phyloP scores from a whole-genome alignment of 805 yeast species.

The Nematodospora valgi region DNA sequence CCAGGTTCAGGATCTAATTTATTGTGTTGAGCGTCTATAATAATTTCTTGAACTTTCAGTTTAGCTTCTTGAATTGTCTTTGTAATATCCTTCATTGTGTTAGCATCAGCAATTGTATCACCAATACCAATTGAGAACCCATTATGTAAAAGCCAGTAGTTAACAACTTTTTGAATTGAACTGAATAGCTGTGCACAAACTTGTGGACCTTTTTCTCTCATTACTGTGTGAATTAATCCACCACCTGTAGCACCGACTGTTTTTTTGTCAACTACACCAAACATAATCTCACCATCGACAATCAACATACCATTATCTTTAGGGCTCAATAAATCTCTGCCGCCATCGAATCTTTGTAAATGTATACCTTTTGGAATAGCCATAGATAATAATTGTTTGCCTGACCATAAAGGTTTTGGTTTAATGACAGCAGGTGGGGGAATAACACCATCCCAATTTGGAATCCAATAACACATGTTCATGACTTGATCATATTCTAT shows the following conservation, averaged over 20 bases:
- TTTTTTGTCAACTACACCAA: slow-evolving; percentile 97
- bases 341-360: slow-evolving; percentile 89
- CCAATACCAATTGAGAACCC: slow-evolving; percentile 99
- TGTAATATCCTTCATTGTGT: slow-evolving; percentile 90
- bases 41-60: slow-evolving; percentile 89
- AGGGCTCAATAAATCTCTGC: slow-evolving; percentile 77
- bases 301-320: slow-evolving; percentile 95
- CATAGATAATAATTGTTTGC: slow-evolving; percentile 89
- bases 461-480: slow-evolving; percentile 97
- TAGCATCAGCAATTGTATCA: slow-evolving; percentile 98
- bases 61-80: slow-evolving; percentile 92
- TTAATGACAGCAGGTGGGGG: slow-evolving; percentile 93
- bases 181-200: slow-evolving; percentile 89
- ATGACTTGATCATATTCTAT: slow-evolving; percentile 90
- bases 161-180: slow-evolving; percentile 90
- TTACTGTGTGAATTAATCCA: slow-evolving; percentile 94
- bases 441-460: slow-evolving; percentile 97
- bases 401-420: slow-evolving; percentile 97
- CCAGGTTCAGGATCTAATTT: slow-evolving; percentile 94
- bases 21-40: slow-evolving; percentile 87
- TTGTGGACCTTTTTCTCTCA: slow-evolving; percentile 95
- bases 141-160: slow-evolving; percentile 92
- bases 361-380: slow-evolving; percentile 96
- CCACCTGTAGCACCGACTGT: slow-evolving; percentile 99
- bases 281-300: slow-evolving; percentile 92